Evolutionary conservation across 768 basidiomycete genomes (phyloP), one percentile per base, ranked within the genome.

Genomic region (Agrocybe chaxingu): DNA sequence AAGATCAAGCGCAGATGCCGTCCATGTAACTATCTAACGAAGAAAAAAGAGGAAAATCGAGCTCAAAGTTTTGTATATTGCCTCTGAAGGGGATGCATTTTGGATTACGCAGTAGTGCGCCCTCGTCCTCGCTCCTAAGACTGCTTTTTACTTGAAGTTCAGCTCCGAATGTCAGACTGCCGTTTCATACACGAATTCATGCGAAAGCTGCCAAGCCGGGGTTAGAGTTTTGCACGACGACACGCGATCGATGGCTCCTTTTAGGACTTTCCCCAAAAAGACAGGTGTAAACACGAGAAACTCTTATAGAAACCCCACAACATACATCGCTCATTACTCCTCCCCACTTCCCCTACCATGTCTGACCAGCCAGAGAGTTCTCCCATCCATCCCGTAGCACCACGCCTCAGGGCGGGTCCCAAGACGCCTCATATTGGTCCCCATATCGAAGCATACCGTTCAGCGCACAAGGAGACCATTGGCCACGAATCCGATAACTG

Each of bases 361-460:
- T 51, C 75, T 48, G 76, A 76, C 33, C 58, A 60, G 42, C 42
- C 64, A 33, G 56, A 58, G 48, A 29, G 61, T 32, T 57, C 73
- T 42, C 69, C 67, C 6, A 77, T 77, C 34, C 85, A 89, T 69
- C 90, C 92, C 39, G 73, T 93, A 45, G 90, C 91, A 3, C 80
- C 87, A 40, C 86, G 92, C 50, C 64, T 95, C 53, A 58, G 79
- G 56, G 65, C 77, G 39, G 84, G 83, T 8, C 62, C 65, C 41
- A 87, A 86, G 66, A 79, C 59, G 24, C 89, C 90, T 2, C 92
- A 96, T 65, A 61, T 98, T 19, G 88, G 86, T 0, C 92, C 92
- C 12, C 74, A 87, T 65, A 78, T 86, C 58, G 67, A 84, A n/a
- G 85, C 85, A 10, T 96, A 96, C 71, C 73, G 69, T 53, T 64